Conservation (phyloP, 768 basidiomycete species). For the Lactifluus piperatus region DNA sequence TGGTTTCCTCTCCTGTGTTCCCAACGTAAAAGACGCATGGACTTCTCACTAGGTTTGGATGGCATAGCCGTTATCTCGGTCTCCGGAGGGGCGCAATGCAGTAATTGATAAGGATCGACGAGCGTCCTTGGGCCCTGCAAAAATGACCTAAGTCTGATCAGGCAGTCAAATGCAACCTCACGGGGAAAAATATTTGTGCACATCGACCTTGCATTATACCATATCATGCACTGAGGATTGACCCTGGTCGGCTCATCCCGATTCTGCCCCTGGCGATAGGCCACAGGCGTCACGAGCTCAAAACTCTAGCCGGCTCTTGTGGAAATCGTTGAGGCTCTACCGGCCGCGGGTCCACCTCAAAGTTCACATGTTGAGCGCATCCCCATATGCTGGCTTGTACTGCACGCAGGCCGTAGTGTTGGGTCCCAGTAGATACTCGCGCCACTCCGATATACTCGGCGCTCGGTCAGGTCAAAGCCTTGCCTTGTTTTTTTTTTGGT, state of each 20-base stretch:
- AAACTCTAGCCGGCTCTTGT: background rate
- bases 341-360: background rate
- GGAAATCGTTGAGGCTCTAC: background rate
- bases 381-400: background rate
- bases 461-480: background rate
- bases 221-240: background rate
- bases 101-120: conserved; percentile 10
- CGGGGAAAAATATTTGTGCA: background rate
- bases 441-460: conserved; percentile 7
- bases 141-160: background rate
- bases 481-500: background rate
- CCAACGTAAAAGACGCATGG: conserved; percentile 7
- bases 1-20: background rate
- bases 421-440: background rate
- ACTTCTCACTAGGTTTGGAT: background rate
- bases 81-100: background rate
- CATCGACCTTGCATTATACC: background rate
- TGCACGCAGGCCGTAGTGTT: background rate
- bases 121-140: background rate
- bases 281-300: background rate
- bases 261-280: background rate
- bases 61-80: conserved; percentile 1
- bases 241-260: background rate
- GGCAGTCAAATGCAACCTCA: background rate
- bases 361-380: background rate